Conservation (phyloP, 2,329 filamentous ascomycete genomes). For the Plenodomus biglobosus region DNA sequence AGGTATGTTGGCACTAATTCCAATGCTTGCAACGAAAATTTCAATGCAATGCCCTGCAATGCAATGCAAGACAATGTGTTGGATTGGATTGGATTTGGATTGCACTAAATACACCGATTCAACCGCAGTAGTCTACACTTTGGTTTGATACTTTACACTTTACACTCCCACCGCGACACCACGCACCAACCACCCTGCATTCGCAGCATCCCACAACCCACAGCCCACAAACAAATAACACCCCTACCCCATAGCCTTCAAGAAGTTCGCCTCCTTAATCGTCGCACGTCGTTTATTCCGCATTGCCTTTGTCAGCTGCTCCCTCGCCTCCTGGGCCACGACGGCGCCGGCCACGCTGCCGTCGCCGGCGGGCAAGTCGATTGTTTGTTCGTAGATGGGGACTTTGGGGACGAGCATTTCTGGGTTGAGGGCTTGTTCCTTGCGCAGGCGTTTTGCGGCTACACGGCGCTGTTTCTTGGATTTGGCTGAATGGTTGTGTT, state of each 20-base stretch:
- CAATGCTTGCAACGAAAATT: too few species aligned
- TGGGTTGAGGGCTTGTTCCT: constrained; percentile 65
- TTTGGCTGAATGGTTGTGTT: constrained; percentile 52
- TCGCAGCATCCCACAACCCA: too few species aligned
- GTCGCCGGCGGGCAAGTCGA: constrained; percentile 66
- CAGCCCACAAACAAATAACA: too few species aligned
- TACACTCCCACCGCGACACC: too few species aligned
- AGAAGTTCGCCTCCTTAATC: constrained; percentile 85
- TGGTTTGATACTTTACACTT: too few species aligned
- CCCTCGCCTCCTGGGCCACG: constrained; percentile 55
- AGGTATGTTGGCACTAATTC: too few species aligned
- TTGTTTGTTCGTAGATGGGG: constrained; percentile 73
- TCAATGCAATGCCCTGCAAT: too few species aligned
- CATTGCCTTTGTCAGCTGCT: constrained; percentile 69
- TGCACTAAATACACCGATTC: too few species aligned
- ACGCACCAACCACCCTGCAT: neutral
- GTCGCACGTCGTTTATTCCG: constrained; percentile 70
- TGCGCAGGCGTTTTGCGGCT: constrained; percentile 67
- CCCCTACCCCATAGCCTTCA: constrained; percentile 68
- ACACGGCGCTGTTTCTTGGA: constrained; percentile 77
- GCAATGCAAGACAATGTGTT: too few species aligned
- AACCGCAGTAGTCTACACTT: too few species aligned
- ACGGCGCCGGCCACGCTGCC: constrained; percentile 52
- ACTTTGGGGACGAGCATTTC: constrained; percentile 65
- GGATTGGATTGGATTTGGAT: too few species aligned